A percentile compares a stretch with the other conserved stretches of the same genome.
These are phyloP conservation scores for Musa schizocarpa DNA, from an alignment of 176 grass and related monocot species.

Conservation along the genomic window DNA sequence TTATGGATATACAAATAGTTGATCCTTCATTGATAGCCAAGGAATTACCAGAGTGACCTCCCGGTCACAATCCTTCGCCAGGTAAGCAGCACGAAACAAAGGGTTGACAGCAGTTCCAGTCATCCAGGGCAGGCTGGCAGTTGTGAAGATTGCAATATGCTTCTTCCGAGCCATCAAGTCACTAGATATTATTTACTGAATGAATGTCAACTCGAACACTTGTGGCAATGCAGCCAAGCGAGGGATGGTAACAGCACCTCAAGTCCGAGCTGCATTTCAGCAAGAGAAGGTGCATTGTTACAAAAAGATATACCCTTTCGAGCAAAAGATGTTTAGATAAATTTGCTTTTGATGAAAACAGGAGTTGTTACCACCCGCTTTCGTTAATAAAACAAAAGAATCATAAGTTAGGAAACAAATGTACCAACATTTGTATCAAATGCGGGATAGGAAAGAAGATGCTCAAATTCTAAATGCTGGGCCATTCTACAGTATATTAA, in stretches of 20 bases:
- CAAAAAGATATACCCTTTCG: neutral
- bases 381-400: no score
- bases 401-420: neutral
- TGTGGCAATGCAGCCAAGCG: neutral
- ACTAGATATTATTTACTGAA: neutral
- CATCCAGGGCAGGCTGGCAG: constrained; percentile 91
- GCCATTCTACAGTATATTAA: neutral
- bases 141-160: constrained; percentile 78
- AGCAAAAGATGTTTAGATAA: no score
- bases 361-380: neutral
- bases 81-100: constrained; percentile 82
- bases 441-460: no score
- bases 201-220: neutral
- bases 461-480: neutral
- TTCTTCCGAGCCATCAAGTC: constrained; percentile 46
- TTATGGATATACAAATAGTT: constrained; percentile 81
- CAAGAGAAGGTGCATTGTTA: neutral
- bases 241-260: neutral
- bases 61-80: constrained; percentile 49
- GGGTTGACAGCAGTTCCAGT: constrained; percentile 92
- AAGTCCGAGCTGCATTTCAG: neutral
- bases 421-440: neutral
- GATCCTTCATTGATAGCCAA: constrained; percentile 69
- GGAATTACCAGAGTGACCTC: constrained; percentile 78
- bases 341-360: neutral